Base-by-base conservation (phyloP, 306 rosid genomes). In the Vicia villosa region DNA sequence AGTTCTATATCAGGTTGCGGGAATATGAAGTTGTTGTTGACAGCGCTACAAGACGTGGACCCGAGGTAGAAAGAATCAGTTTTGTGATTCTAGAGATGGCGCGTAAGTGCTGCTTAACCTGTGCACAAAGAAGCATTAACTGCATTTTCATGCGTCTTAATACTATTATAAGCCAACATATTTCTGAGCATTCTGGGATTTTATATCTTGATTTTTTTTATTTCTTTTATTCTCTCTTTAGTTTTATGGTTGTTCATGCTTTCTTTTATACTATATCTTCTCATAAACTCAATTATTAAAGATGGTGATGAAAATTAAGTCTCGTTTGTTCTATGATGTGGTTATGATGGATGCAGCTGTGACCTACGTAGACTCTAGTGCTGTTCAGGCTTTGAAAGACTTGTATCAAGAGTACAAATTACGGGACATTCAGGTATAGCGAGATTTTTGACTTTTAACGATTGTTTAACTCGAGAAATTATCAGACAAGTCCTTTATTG, bases 31-130 rank as follows among this genome's bases (percentile, higher is more conserved):
- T 84, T 50, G 88, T 78, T 60, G 91, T 84, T 66, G 96, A 88
- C 74, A 81, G 77, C 69, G 83, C 85, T 45, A 58, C 84, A 28
- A 84, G 83, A 19, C 92, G 89, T 24, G 97, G 99, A 54, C 99
- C 99, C 1, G 95, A 87, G 70, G 99, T 88, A 47, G 97, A 88
- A 81, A 85, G 96, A 87, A 80, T 94, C 64, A 82, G 91, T 84
- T 94, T 85, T 38, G 96, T 90, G 73, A 88, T 94, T 73, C 50
- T 94, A 55, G 98, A 94, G 90, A 66, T 94, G 97, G 96, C 99
- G 50, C 97, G 97, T 91, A 88, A 84, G 99, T 87, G 20, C 71
- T 72, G 49, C 76, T 81, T 47, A 22, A 30, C 64, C 40, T 69
- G 14, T 68, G 28, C 3, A 24, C 28, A 2, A 2, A 2, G 4